Evolutionary conservation across 352 stramenopile genomes (phyloP), one percentile per base, ranked within the genome.

Genomic region (Phytophthora kernoviae): DNA sequence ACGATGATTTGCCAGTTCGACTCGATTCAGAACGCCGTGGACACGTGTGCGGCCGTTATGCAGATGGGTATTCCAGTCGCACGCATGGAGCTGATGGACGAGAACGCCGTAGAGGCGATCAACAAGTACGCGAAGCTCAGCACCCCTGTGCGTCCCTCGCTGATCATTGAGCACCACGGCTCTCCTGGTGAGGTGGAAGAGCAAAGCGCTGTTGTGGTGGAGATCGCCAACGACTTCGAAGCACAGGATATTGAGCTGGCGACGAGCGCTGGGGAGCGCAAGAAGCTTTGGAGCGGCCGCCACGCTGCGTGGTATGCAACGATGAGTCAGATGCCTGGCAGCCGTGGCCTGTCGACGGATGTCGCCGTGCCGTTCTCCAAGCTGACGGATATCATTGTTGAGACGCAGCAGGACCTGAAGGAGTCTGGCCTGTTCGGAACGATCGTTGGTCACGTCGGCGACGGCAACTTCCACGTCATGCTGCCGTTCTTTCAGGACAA

Each of bases 401-500:
- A 94, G 62, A 99, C 93, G 15, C 92, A 97, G 54, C 56, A 76
- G 22, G 93, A 99, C 52, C 71, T 99, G 18, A 81, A 91, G 49
- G 73, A 91, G 44, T 87, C 86, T 7, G 80, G 77, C 7, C 68
- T 99, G 10, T 88, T 98, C 41, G 94, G 93, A 33, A 93, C 90
- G 24, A 98, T 98, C 47, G 95, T 99, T 58, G 86, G 85, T 49
- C 88, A 96, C 59, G 84, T 96, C 2, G 88, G 97, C 18, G 97
- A 99, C 65, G 97, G 96, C 39, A 99, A 99, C 77, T 99, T 99
- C 71, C 97, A 99, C 77, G 96, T 96, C 41, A 98, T 99, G 70
- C 73, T 99, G 44, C 92, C 97, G 18, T 90, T 96, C 61, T 78
- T 93, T 54, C 75, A 73, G 36, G 78, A 96, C 52, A 77, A 99